Evolutionary conservation across 805 yeast species (phyloP), one percentile per base, ranked within the genome.

Genomic region (Ogataea pignaliae): DNA sequence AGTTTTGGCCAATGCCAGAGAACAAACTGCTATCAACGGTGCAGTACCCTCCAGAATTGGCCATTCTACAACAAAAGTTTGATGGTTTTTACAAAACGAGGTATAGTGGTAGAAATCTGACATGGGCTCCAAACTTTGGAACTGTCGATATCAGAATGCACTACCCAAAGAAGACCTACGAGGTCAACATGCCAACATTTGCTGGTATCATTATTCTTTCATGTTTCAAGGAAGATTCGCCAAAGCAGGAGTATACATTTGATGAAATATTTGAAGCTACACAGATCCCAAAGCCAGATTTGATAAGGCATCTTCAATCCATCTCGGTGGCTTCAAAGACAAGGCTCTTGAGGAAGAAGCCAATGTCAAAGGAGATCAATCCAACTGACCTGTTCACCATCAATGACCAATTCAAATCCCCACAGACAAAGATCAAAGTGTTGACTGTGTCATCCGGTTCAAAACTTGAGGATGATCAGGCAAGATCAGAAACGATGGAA

Each of bases 91-190:
- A 85, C 52, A 49, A 60, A 3, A 60, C 68, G 2, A 65, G 72
- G 35, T 81, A 80, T 54, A 71, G 65, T 41, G 85, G 88, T 10
- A 69, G 95, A 51, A 70, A 68, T 39, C 59, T 85, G 38, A 68
- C 66, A 9, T 93, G 97, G 97, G 82, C 88, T 32, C 87, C 90
- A 18, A 81, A 81, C 51, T 77, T 87, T 56, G 96, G 97, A 6
- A 79, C 87, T 6, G 82, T 88, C 46, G 97, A 90, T 55, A 71
- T 91, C 43, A 72, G 85, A 41, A 81, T 85, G 53, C 73, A 81
- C 31, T 85, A 83, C 52, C 81, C 83, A 5, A 75, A 80, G 29
- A 75, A 78, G 39, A 76, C 83, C 1, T 90, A 91, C 57, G 90
- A 86, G 45, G 75, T 90, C 36, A 85, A 81, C 49, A 74, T 89